Percentiles rank a stretch among this genome's conserved stretches.
These are phyloP conservation scores for Rusavskia elegans DNA, from an alignment of 495 filamentous ascomycete species.

Conservation along the genomic window DNA sequence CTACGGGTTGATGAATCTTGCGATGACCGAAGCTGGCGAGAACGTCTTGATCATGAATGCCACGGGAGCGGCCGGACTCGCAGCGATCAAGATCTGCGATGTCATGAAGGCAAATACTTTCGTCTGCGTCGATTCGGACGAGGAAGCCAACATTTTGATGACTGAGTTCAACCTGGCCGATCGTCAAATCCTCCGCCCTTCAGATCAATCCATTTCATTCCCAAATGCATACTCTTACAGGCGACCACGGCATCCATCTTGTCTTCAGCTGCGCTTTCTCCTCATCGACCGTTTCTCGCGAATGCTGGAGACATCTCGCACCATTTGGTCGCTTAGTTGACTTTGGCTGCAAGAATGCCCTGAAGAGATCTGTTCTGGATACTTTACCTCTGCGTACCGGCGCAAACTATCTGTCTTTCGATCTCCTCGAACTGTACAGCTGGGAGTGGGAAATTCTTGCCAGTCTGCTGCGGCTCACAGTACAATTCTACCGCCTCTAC, in stretches of 20 bases:
- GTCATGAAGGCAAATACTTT: not conserved
- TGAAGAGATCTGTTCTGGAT: not conserved
- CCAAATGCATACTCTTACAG: not conserved
- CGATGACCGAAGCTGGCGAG: not conserved
- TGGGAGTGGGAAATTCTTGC: not conserved
- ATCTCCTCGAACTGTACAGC: not conserved
- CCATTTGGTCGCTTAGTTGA: not conserved
- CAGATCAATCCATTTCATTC: not conserved
- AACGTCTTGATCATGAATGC: not conserved
- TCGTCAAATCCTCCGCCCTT: not conserved
- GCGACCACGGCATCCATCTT: not conserved
- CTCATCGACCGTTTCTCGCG: not conserved
- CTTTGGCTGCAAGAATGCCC: not conserved
- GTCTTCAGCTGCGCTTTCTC: not conserved
- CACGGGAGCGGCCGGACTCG: not conserved
- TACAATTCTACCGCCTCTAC: not conserved
- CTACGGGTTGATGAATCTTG: not conserved
- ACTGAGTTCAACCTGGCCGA: not conserved
- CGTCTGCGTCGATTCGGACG: not conserved
- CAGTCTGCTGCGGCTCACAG: too few relatives aligned
- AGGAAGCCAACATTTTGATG: not conserved
- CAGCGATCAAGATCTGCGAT: not conserved
- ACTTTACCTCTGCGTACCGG: not conserved
- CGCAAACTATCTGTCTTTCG: not conserved
- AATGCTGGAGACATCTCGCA: not conserved